phyloP scores from a whole-genome alignment of 345 rosid genomes.

The Bretschneidera sinensis region DNA sequence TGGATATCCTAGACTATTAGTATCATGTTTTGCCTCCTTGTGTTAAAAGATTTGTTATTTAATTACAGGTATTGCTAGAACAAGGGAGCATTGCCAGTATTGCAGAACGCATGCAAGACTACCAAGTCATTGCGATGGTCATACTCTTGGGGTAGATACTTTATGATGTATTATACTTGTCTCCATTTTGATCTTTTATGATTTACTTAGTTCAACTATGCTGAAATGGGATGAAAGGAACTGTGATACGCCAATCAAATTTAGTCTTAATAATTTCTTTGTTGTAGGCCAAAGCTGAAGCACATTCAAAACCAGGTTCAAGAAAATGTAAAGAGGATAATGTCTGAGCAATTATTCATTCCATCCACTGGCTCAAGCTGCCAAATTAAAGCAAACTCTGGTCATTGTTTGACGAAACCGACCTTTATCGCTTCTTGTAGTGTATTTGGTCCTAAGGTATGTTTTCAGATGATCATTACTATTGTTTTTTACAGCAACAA shows the following conservation, averaged over 20 bases:
- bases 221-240: constrained; percentile 6
- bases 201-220: constrained; percentile 8
- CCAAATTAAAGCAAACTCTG: constrained; percentile 23
- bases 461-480: background rate
- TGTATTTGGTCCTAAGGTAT: constrained; percentile 74
- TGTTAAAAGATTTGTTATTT: background rate
- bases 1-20: too few relatives aligned
- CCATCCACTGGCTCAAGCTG: constrained; percentile 33
- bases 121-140: constrained; percentile 82
- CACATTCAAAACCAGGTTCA: constrained; percentile 59
- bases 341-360: constrained; percentile 61
- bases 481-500: background rate
- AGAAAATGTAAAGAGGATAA: constrained; percentile 71
- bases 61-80: constrained; percentile 62
- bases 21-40: background rate
- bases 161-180: background rate
- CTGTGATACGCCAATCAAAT: background rate
- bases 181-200: background rate
- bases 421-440: constrained; percentile 78
- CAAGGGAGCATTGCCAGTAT: constrained; percentile 42
- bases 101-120: constrained; percentile 61
- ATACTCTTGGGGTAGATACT: constrained; percentile 62
- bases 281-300: constrained; percentile 60
- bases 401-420: constrained; percentile 36
- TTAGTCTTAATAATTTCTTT: constrained; percentile 8